phyloP scores from a whole-genome alignment of 2,329 filamentous ascomycete species.

The Phyllosticta citriasiana region DNA sequence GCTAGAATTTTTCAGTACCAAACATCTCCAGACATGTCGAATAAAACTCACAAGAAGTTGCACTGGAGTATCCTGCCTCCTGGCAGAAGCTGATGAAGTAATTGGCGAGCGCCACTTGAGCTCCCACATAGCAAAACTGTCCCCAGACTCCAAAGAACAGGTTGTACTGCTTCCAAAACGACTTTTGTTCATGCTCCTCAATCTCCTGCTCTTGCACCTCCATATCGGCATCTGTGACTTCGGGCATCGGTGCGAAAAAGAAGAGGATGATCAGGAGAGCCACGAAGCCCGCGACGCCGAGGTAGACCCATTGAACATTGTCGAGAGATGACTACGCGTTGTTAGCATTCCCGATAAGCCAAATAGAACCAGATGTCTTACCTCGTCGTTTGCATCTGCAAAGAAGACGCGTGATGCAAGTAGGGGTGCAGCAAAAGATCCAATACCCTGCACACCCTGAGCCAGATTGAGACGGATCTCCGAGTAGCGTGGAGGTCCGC shows the following conservation, averaged over 20 bases:
- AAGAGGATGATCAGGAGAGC: constrained; percentile 48
- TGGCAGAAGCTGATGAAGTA: constrained; percentile 13
- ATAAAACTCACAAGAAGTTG: constrained; percentile 10
- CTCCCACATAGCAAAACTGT: constrained; percentile 6
- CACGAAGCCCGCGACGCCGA: constrained; percentile 52
- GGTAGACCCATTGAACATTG: constrained; percentile 52
- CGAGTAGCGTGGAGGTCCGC: constrained; percentile 50
- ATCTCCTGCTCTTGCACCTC: constrained; percentile 23
- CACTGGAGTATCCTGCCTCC: constrained; percentile 13
- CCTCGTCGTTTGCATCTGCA: constrained; percentile 24
- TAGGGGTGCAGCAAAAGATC: constrained; percentile 49
- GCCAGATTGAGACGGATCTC: constrained; percentile 52
- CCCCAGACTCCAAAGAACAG: constrained; percentile 5
- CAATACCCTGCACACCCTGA: constrained; percentile 53
- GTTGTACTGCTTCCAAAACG: constrained; percentile 16
- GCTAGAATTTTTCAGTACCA: constrained; percentile 3
- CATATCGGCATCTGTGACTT: constrained; percentile 52
- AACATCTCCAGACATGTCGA: not conserved
- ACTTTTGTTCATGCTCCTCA: not conserved
- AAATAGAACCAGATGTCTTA: not conserved
- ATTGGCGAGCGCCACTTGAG: constrained; percentile 7
- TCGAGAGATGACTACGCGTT: constrained; percentile 26
- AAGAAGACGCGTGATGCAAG: constrained; percentile 51
- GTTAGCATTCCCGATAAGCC: no score
- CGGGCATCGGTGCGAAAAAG: constrained; percentile 52